Evolutionary conservation across 768 basidiomycete species (phyloP).

Genomic region (Krasilnikovozyma curviuscula): DNA sequence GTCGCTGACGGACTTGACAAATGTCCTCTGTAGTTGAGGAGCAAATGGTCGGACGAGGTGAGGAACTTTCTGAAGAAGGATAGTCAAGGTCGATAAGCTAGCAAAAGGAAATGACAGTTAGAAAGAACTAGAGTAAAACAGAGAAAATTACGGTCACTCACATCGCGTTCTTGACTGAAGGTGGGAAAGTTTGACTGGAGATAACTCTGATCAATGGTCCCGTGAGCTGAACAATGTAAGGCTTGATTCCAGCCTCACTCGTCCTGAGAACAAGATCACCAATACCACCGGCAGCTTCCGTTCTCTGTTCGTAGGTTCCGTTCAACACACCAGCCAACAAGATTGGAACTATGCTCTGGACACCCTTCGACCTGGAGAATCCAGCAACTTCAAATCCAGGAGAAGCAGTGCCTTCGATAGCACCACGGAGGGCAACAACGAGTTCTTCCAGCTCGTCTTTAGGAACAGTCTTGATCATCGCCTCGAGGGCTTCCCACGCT

Average conservation of each 20-base stretch:
- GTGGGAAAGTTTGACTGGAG: conserved; percentile 54
- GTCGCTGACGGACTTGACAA: conserved; percentile 81
- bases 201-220: conserved; percentile 90
- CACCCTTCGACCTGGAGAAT: conserved; percentile 57
- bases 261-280: conserved; percentile 87
- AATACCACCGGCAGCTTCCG: conserved; percentile 87
- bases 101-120: neutral
- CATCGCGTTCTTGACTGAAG: conserved; percentile 82
- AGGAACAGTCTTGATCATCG: conserved; percentile 68
- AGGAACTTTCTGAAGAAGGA: conserved; percentile 70
- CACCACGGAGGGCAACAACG: conserved; percentile 69
- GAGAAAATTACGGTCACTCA: too few relatives aligned
- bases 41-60: conserved; percentile 91
- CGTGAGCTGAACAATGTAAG: conserved; percentile 85
- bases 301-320: conserved; percentile 28
- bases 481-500: conserved; percentile 64
- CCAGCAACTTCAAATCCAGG: conserved; percentile 64
- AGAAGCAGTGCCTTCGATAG: conserved; percentile 65
- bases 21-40: conserved; percentile 88
- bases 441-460: conserved; percentile 85
- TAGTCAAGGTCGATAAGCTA: conserved; percentile 53
- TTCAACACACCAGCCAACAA: conserved; percentile 40
- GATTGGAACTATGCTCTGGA: conserved; percentile 64
- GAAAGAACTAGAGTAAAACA: neutral
- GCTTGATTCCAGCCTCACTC: conserved; percentile 66